Conservation (phyloP, 106 monocot species). For the Acorus calamus region DNA sequence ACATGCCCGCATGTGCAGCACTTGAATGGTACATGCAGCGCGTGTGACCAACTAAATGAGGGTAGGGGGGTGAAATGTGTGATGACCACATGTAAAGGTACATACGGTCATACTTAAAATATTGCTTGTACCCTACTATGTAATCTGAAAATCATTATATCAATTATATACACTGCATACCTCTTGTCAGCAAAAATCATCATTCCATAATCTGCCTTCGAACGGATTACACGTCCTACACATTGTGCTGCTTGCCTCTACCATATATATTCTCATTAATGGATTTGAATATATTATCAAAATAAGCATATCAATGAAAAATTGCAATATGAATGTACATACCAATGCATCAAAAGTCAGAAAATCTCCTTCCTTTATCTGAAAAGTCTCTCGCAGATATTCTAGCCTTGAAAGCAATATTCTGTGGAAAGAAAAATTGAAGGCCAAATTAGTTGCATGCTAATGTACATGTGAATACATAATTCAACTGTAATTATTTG, state of each 20-base stretch:
- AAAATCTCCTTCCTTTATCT: constrained; percentile 99
- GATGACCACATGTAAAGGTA: too few species aligned
- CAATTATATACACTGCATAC: constrained; percentile 15
- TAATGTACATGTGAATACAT: too few species aligned
- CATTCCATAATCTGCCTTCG: constrained; percentile 99
- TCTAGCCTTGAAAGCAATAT: constrained; percentile 86
- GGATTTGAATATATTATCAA: neutral
- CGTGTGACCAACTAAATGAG: too few species aligned
- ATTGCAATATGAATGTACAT: constrained; percentile 5
- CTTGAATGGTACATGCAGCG: too few species aligned
- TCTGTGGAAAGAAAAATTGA: constrained; percentile 25
- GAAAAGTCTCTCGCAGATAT: constrained; percentile 89
- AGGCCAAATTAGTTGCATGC: too few species aligned
- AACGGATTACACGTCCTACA: constrained; percentile 98
- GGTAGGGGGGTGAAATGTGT: too few species aligned
- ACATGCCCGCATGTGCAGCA: too few species aligned
- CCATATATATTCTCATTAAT: neutral
- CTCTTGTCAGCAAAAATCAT: constrained; percentile 99
- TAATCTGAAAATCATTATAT: neutral
- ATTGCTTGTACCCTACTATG: too few species aligned
- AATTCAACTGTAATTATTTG: too few species aligned
- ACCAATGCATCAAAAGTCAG: constrained; percentile 99
- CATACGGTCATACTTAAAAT: too few species aligned
- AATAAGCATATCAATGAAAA: neutral
- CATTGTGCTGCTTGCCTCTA: constrained; percentile 99